A percentile compares a stretch with the other conserved stretches of the same genome.
Evolutionary conservation across 176 grass and related monocot genomes (phyloP).

Genomic region (Avena sativa): DNA sequence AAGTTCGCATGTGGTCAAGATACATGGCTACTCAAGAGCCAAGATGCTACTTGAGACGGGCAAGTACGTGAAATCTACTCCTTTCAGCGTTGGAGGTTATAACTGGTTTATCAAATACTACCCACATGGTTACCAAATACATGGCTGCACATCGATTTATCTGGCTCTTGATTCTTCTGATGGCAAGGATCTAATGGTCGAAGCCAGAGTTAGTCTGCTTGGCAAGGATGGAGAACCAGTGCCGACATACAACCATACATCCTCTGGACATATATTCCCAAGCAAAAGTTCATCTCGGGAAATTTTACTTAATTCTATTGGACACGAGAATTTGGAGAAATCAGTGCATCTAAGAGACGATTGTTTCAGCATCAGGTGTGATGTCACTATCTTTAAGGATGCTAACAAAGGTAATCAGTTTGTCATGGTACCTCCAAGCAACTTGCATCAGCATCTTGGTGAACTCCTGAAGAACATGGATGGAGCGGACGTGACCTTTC

Average conservation of each 20-base stretch:
- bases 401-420: not conserved
- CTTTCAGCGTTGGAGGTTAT: not conserved
- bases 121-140: not conserved
- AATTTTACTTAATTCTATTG: not conserved
- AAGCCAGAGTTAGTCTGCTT: not conserved
- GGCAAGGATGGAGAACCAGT: not conserved
- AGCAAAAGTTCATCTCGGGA: not conserved
- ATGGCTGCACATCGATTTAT: not conserved
- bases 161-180: not conserved
- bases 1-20: not conserved
- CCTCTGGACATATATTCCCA: not conserved
- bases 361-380: not conserved
- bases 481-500: not conserved
- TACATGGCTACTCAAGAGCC: not conserved
- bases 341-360: not conserved
- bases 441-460: not conserved
- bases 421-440: conserved; percentile 1
- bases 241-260: not conserved
- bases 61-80: not conserved
- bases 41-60: not conserved
- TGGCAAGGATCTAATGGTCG: not conserved
- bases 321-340: not conserved
- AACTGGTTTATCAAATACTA: not conserved
- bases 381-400: not conserved
- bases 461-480: not conserved